phyloP scores from a whole-genome alignment of 257 asterid genomes.

The Marsdenia floribunda region DNA sequence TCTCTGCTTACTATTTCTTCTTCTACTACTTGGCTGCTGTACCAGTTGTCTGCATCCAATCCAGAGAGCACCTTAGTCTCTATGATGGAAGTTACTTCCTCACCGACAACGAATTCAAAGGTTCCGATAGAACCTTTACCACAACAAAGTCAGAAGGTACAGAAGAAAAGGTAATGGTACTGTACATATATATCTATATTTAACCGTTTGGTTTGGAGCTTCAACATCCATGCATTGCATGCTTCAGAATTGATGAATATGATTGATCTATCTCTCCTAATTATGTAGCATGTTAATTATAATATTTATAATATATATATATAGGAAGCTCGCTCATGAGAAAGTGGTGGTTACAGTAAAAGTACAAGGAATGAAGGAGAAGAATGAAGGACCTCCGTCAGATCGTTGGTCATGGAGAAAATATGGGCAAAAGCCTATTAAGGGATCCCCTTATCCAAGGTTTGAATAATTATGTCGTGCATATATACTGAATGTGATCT shows the following conservation, averaged over 20 bases:
- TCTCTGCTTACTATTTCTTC: constrained; percentile 22
- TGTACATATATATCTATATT: too few relatives aligned
- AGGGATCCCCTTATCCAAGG: constrained; percentile 11
- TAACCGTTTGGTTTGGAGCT: neutral
- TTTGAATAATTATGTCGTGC: constrained; percentile 24
- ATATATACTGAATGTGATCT: neutral
- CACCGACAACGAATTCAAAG: constrained; percentile 17
- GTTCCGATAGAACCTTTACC: constrained; percentile 11
- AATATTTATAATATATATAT: too few relatives aligned
- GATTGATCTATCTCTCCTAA: too few relatives aligned
- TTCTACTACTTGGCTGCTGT: neutral
- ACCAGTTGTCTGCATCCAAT: too few relatives aligned
- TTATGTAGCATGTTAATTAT: constrained; percentile 4
- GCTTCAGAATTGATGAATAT: neutral
- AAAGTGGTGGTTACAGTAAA: constrained; percentile 57
- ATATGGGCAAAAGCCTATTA: constrained; percentile 11
- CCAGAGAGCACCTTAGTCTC: too few relatives aligned
- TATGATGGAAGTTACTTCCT: constrained; percentile 26
- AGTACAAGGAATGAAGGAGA: constrained; percentile 42
- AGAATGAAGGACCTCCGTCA: constrained; percentile 15
- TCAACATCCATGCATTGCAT: neutral
- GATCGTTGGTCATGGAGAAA: constrained; percentile 13
- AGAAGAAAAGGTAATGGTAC: constrained; percentile 45
- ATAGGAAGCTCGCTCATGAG: constrained; percentile 43
- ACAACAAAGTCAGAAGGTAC: constrained; percentile 27